Conservation (phyloP, 108 stramenopile species). For the Cyclotella cryptica region DNA sequence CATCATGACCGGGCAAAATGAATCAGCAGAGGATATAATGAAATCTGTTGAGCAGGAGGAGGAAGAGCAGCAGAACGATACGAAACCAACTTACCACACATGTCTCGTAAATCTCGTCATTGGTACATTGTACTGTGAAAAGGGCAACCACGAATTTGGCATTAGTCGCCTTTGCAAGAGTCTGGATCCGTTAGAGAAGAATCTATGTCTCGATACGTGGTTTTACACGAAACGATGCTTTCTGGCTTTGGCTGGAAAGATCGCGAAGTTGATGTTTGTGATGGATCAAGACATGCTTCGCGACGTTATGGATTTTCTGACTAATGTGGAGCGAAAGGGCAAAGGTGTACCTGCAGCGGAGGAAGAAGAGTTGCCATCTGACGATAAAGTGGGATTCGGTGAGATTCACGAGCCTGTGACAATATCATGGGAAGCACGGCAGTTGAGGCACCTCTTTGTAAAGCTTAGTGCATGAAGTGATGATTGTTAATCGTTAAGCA, state of each 20-base stretch:
- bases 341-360: conserved; percentile 16
- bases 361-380: not conserved
- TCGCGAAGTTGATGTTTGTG: conserved; percentile 77
- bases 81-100: conserved; percentile 56
- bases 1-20: conserved; percentile 88
- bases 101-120: conserved; percentile 93
- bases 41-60: conserved; percentile 79
- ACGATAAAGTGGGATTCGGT: not conserved
- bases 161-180: conserved; percentile 80
- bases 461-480: conserved; percentile 15
- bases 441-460: conserved; percentile 40
- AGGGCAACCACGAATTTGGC: conserved; percentile 91
- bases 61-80: conserved; percentile 67
- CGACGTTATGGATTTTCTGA: conserved; percentile 79
- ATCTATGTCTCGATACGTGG: conserved; percentile 89
- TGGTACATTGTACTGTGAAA: conserved; percentile 91
- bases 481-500: too few species aligned
- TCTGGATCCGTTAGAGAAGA: conserved; percentile 85
- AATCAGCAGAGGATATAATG: conserved; percentile 88
- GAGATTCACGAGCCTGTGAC: not conserved
- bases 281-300: conserved; percentile 72
- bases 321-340: conserved; percentile 35
- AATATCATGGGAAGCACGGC: conserved; percentile 32
- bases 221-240: conserved; percentile 88
- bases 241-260: conserved; percentile 75